Percentiles rank a stretch among this genome's conserved stretches.
Evolutionary conservation across 2,329 filamentous ascomycete species (phyloP).

Genomic region (Fusarium marasasianum): DNA sequence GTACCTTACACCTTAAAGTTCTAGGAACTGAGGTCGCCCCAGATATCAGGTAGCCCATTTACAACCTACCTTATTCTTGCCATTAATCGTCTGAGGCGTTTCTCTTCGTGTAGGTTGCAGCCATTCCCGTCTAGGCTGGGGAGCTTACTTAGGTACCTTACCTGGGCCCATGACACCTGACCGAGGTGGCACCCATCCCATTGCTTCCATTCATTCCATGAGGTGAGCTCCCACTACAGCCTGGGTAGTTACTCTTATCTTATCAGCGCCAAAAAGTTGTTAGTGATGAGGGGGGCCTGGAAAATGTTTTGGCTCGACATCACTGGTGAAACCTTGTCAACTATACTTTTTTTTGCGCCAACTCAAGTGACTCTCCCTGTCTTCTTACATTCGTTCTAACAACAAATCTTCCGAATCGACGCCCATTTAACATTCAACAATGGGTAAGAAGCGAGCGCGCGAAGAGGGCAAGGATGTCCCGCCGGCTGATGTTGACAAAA

Average conservation of each 20-base stretch:
- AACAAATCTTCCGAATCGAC: neutral
- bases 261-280: slow-evolving; percentile 26
- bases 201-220: slow-evolving; percentile 1
- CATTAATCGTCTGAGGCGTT: neutral
- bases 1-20: neutral
- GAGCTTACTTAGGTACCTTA: slow-evolving; percentile 3
- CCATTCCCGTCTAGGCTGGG: neutral
- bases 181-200: slow-evolving; percentile 17
- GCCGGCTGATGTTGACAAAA: slow-evolving; percentile 54
- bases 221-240: slow-evolving; percentile 12
- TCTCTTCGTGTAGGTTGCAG: neutral
- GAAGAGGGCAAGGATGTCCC: slow-evolving; percentile 57
- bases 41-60: neutral
- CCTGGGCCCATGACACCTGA: slow-evolving; percentile 1
- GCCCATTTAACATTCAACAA: slow-evolving; percentile 37
- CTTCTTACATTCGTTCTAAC: neutral
- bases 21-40: neutral
- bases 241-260: slow-evolving; percentile 25
- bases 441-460: slow-evolving; percentile 63
- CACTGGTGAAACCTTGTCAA: slow-evolving; percentile 9
- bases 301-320: slow-evolving; percentile 48
- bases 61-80: neutral
- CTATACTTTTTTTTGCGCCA: neutral
- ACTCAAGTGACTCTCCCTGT: neutral
- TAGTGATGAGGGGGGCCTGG: slow-evolving; percentile 57